Conservation (phyloP, 345 rosid species). For the Eucalyptus guilfoylei region DNA sequence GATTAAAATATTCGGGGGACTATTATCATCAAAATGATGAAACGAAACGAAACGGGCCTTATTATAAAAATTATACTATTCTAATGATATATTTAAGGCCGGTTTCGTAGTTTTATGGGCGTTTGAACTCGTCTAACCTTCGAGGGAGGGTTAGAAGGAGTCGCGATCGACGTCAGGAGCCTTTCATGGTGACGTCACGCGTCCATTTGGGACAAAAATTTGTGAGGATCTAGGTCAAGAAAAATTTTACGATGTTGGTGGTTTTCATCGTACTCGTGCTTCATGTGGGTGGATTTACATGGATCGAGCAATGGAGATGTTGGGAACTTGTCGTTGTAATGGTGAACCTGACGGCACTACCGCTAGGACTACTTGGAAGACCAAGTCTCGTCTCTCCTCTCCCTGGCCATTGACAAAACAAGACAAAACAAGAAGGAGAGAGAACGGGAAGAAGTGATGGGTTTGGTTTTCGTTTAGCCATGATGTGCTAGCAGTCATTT, state of each 20-base stretch:
- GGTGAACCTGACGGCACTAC: neutral
- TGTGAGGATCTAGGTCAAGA: neutral
- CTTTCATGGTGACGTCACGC: neutral
- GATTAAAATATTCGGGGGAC: neutral
- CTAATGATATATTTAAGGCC: neutral
- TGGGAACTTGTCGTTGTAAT: neutral
- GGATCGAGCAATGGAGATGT: neutral
- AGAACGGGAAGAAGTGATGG: neutral
- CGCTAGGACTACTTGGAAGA: neutral
- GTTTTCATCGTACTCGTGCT: neutral
- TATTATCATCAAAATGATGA: neutral
- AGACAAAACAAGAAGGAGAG: neutral
- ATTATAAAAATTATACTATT: neutral
- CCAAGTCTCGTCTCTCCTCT: neutral
- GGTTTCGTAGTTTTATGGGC: neutral
- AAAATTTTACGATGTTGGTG: neutral
- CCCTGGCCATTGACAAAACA: neutral
- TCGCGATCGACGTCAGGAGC: neutral
- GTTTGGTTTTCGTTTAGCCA: neutral
- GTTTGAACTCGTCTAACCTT: slow-evolving; percentile 1
- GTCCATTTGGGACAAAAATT: neutral
- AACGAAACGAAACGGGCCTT: neutral
- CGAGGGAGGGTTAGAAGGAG: neutral
- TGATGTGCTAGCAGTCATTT: neutral
- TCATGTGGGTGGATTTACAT: neutral